Percentiles rank a stretch among this genome's conserved stretches.
phyloP scores from a whole-genome alignment of 1,284 basidiomycete genomes.

The Coriolopsis trogii region DNA sequence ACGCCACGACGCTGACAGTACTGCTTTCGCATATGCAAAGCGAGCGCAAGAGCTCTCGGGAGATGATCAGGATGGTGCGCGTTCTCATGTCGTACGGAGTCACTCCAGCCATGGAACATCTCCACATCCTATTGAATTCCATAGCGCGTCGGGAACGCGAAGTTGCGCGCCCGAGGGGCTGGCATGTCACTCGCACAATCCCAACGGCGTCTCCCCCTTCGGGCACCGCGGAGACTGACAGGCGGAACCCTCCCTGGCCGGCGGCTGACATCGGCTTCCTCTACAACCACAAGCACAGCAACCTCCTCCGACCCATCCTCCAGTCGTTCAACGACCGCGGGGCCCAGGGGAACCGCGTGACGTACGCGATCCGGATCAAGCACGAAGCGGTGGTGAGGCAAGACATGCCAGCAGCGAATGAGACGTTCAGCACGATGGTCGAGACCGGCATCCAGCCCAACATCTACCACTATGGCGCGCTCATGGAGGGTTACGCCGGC shows the following conservation, averaged over 20 bases:
- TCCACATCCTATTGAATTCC: constrained; percentile 46
- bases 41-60: constrained; percentile 44
- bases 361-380: constrained; percentile 61
- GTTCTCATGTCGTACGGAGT: constrained; percentile 41
- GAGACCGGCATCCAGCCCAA: constrained; percentile 67
- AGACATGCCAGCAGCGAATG: constrained; percentile 53
- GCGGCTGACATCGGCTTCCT: constrained; percentile 48
- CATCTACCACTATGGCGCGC: constrained; percentile 65
- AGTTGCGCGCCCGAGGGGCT: constrained; percentile 48
- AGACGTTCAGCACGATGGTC: constrained; percentile 58
- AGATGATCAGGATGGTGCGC: constrained; percentile 50
- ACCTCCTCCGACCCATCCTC: constrained; percentile 47
- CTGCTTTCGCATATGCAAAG: constrained; percentile 52
- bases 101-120: constrained; percentile 47
- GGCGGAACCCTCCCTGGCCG: constrained; percentile 59
- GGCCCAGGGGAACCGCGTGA: constrained; percentile 56
- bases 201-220: too few species aligned
- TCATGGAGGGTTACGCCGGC: constrained; percentile 68
- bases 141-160: constrained; percentile 48
- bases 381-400: constrained; percentile 56
- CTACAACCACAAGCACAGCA: constrained; percentile 35
- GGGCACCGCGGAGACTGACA: too few species aligned
- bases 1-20: constrained; percentile 55
- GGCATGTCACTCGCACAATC: constrained; percentile 40
- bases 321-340: constrained; percentile 48